phyloP scores from a whole-genome alignment of 257 asterid genomes.

The Verbascum thapsus region DNA sequence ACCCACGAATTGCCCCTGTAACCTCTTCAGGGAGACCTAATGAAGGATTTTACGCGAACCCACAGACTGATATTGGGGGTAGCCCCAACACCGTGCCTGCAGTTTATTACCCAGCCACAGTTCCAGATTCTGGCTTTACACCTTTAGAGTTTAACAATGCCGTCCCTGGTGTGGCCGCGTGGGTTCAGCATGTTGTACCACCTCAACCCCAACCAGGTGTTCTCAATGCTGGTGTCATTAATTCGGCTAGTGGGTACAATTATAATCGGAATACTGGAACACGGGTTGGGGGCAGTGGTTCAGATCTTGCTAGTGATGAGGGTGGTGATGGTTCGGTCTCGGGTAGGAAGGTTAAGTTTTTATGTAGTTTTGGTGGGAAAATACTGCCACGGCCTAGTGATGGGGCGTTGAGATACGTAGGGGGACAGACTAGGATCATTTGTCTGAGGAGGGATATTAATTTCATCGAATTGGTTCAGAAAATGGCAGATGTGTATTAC shows the following conservation, averaged over 20 bases:
- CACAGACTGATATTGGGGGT: conserved; percentile 43
- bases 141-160: conserved; percentile 59
- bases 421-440: conserved; percentile 94
- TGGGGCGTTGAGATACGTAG: conserved; percentile 85
- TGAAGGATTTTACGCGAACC: conserved; percentile 65
- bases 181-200: conserved; percentile 69
- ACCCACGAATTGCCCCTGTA: conserved; percentile 61
- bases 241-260: conserved; percentile 41
- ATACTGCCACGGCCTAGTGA: conserved; percentile 91
- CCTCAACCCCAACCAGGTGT: conserved; percentile 42
- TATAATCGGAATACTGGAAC: conserved; percentile 39
- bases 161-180: conserved; percentile 50
- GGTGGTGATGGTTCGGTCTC: conserved; percentile 70
- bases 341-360: conserved; percentile 72
- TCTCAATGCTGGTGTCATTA: conserved; percentile 38
- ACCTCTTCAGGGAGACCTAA: conserved; percentile 59
- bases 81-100: conserved; percentile 55
- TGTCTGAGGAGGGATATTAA: conserved; percentile 66
- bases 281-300: conserved; percentile 39
- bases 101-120: conserved; percentile 58
- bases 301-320: conserved; percentile 71
- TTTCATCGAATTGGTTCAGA: conserved; percentile 62
- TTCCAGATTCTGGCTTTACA: conserved; percentile 53
- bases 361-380: conserved; percentile 98
- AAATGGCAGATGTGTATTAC: conserved; percentile 54